Evolutionary conservation across 768 basidiomycete species (phyloP), one percentile per base, ranked within the genome.

Genomic region (Melanogaster broomeanus): DNA sequence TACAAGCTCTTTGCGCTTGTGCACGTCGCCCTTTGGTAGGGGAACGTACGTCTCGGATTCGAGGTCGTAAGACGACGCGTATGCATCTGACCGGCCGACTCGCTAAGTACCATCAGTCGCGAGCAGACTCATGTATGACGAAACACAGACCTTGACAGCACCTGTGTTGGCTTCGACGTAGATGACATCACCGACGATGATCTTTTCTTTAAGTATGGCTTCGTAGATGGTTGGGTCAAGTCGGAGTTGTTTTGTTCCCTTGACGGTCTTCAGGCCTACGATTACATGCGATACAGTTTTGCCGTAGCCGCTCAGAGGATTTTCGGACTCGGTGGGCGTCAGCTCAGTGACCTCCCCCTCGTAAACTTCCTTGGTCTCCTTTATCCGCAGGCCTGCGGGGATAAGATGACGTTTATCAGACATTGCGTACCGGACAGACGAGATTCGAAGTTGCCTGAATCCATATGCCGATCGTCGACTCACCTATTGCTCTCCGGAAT

Each of bases 21-120:
- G 93, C 43, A 98, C 93, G 39, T 97, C 93, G 41, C 93, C 95
- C 70, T 97, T 97, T 0, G 97, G 97, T 33, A 98, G 75, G 6
- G 97, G 96, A 3, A 98, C 97, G 62, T 99, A 98, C 25, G 95
- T 98, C 70, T 98, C 97, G 11, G 95, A 93, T 73, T 98, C 96
- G 43, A 98, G 83, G 68, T 98, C 97, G 70, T 92, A 99, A 31
- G 95, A 93, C 4, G 93, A 93, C 2, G 97, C 94, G 62, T 98
- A 98, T 4, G 97, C 93, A 69, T 98, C 96, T 39, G 94, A 97
- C 24, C 96, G 83, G 9, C 96, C 97, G 8, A 98, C 96, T 21
- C 97, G 85, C 90, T 97, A 64, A 18, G 47, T 12, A 31, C 34
- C 4, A 9, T 46, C n/a, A 53, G 51, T 25, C 51, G 50, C 31